These are phyloP conservation scores for Pseudocercospora eumusae DNA, from an alignment of 2,329 filamentous ascomycete species.

Conservation along the genomic window DNA sequence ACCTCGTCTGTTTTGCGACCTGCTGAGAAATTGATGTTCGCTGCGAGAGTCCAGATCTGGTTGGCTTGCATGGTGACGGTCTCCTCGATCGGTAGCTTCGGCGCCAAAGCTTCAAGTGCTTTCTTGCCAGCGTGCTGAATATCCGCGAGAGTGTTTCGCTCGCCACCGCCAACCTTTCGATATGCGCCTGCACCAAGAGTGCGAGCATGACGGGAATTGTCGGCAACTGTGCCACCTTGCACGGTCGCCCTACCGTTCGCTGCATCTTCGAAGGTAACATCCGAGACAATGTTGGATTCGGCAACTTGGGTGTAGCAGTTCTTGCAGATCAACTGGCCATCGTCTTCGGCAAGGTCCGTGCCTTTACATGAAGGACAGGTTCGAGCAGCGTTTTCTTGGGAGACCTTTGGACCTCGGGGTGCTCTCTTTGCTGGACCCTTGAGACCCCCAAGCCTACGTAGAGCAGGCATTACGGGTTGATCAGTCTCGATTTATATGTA, in stretches of 20 bases:
- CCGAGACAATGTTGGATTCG: constrained; percentile 85
- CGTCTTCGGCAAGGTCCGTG: constrained; percentile 35
- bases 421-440: constrained; percentile 14
- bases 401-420: constrained; percentile 13
- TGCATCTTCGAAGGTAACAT: constrained; percentile 88
- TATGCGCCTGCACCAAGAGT: constrained; percentile 54
- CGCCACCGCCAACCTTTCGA: constrained; percentile 48
- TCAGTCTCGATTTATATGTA: neutral
- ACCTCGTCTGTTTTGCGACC: constrained; percentile 84
- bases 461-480: neutral
- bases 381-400: constrained; percentile 11
- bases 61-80: constrained; percentile 44
- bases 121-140: constrained; percentile 50
- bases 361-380: constrained; percentile 25
- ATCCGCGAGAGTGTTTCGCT: constrained; percentile 59
- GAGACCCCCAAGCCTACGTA: constrained; percentile 15
- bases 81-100: constrained; percentile 43
- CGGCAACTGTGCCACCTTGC: constrained; percentile 83
- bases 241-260: constrained; percentile 83
- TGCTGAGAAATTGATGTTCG: constrained; percentile 70
- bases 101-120: constrained; percentile 44
- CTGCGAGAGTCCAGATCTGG: constrained; percentile 49
- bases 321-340: constrained; percentile 63
- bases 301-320: constrained; percentile 83
- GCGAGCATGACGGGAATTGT: constrained; percentile 79